Conservation (phyloP, 805 yeast genomes). For the Cyberlindnera euphorbiae region DNA sequence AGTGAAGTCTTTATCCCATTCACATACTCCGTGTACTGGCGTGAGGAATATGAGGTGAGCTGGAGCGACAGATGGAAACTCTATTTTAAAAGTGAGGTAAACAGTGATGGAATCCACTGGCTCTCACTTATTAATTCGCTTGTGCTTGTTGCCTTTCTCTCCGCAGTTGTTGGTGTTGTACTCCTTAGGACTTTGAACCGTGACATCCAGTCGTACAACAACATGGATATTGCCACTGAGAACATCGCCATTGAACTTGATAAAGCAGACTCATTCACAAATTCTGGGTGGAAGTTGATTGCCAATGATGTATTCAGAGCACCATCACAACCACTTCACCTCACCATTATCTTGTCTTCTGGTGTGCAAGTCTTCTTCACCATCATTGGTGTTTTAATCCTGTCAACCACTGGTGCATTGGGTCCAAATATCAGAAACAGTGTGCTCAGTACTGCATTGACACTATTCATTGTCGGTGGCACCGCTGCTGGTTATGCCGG, state of each 20-base stretch:
- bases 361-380: conserved; percentile 74
- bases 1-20: conserved; percentile 54
- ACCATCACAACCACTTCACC: conserved; percentile 43
- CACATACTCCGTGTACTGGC: conserved; percentile 85
- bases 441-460: conserved; percentile 53
- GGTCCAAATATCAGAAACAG: conserved; percentile 68
- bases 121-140: conserved; percentile 68
- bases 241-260: conserved; percentile 24
- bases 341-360: conserved; percentile 59
- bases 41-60: conserved; percentile 65
- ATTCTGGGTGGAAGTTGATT: conserved; percentile 50
- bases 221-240: conserved; percentile 23
- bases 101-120: conserved; percentile 64
- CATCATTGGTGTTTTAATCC: conserved; percentile 52
- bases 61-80: conserved; percentile 72
- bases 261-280: conserved; percentile 23
- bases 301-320: conserved; percentile 47
- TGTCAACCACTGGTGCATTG: conserved; percentile 53
- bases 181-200: conserved; percentile 50
- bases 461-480: conserved; percentile 64
- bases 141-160: conserved; percentile 55
- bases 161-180: conserved; percentile 62
- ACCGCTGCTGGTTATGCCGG: conserved; percentile 72
- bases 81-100: conserved; percentile 53
- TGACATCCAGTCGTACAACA: conserved; percentile 39